Evolutionary conservation across 805 yeast species (phyloP), one percentile per base, ranked within the genome.

Genomic region (Candida corydali): DNA sequence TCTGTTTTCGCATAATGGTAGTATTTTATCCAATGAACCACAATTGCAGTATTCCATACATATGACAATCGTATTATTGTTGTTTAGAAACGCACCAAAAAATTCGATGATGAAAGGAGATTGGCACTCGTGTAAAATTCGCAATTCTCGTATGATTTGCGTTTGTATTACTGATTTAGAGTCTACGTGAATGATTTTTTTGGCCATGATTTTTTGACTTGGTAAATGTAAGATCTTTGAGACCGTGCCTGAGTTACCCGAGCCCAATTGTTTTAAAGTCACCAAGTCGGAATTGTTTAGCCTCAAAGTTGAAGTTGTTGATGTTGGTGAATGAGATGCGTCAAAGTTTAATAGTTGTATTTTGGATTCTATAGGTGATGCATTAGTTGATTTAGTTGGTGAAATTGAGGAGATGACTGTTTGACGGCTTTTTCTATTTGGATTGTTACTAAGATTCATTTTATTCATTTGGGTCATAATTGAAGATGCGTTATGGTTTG

Each of bases 1-100:
- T 17, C 43, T 46, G 9, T 52, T 43, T 7, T 40, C 44, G 40
- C 63, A 61, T 25, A 85, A 67, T 9, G 80, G 78, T 43, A 81
- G 63, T 17, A 91, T 81, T 43, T 85, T 79, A 55, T 93, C 98
- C 25, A 91, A 67, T 0, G 97, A 87, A 0, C 96, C 91, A 59
- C 96, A 86, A 59, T 91, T 95, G 77, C 91, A 86, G 60, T 86
- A 89, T 60, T 91, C 98, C 95, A 89, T 88, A 55, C 95, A 83
- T 42, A 93, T 84, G 10, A 87, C 82, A 12, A 93, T 89, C 43
- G 86, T 85, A 51, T 76, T 76, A 43, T 66, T 61, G 35, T 53
- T 61, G 38, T 75, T 75, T 35, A 87, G 73, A 52, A 82, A 85
- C 0, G 96, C 95, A 6, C 98, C 98, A 59, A 82, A 91, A 57